Evolutionary conservation across 2,329 filamentous ascomycete species (phyloP).

Genomic region (Fusarium incarnatum): DNA sequence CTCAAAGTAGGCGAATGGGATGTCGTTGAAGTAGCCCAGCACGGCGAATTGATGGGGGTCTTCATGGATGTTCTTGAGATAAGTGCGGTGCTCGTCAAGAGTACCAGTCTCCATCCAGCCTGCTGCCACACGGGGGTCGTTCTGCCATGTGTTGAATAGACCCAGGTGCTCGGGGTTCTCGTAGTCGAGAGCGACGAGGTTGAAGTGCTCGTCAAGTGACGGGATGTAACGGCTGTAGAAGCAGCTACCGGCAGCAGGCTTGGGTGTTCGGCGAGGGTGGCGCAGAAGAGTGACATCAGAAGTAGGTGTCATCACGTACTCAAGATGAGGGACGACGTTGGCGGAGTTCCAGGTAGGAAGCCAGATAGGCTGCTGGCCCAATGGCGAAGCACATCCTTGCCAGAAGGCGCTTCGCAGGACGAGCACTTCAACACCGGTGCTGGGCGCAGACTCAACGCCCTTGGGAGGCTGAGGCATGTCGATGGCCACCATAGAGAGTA

Average conservation of each 20-base stretch:
- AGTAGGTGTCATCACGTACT: constrained; percentile 49
- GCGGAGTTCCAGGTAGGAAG: constrained; percentile 56
- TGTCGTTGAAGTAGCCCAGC: constrained; percentile 76
- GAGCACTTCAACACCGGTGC: constrained; percentile 51
- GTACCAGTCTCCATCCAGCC: constrained; percentile 83
- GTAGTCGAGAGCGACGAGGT: constrained; percentile 76
- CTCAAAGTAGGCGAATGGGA: constrained; percentile 79
- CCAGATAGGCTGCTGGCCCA: constrained; percentile 72
- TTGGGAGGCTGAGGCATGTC: constrained; percentile 55
- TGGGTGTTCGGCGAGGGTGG: constrained; percentile 75
- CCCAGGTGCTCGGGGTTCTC: constrained; percentile 68
- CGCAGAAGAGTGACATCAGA: constrained; percentile 55
- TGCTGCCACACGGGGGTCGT: constrained; percentile 79
- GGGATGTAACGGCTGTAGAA: constrained; percentile 83
- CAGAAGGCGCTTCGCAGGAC: constrained; percentile 68
- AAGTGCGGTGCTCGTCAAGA: constrained; percentile 76
- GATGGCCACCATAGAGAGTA: constrained; percentile 54
- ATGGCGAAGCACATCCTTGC: constrained; percentile 74
- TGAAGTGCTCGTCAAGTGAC: constrained; percentile 78
- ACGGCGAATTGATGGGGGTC: constrained; percentile 77
- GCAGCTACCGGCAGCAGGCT: constrained; percentile 73
- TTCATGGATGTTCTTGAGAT: constrained; percentile 72
- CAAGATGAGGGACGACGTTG: constrained; percentile 52
- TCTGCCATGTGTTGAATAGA: constrained; percentile 82
- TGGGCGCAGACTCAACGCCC: constrained; percentile 47